phyloP scores from a whole-genome alignment of 495 filamentous ascomycete genomes.

The Clohesyomyces aquaticus region DNA sequence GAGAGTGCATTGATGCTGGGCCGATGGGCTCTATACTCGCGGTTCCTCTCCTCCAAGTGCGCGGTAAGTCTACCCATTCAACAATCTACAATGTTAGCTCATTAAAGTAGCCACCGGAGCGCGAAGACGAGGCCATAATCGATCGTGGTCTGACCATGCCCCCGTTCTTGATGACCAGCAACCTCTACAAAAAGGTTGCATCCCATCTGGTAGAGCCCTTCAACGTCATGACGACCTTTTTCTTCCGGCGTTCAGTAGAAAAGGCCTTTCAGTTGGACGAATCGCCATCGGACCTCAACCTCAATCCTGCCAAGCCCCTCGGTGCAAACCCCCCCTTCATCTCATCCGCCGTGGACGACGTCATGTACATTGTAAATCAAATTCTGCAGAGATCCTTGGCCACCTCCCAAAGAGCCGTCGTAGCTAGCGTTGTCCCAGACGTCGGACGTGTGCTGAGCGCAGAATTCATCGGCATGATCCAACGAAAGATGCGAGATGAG shows the following conservation, averaged over 20 bases:
- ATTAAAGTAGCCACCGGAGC: slow-evolving; percentile 40
- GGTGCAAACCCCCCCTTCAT: slow-evolving; percentile 81
- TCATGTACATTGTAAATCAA: slow-evolving; percentile 98
- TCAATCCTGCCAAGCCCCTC: slow-evolving; percentile 70
- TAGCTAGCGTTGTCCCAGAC: slow-evolving; percentile 75
- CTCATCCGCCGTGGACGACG: slow-evolving; percentile 93
- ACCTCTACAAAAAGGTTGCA: slow-evolving; percentile 73
- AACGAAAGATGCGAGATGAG: slow-evolving; percentile 96
- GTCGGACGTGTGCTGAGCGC: slow-evolving; percentile 84
- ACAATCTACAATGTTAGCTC: slow-evolving; percentile 21
- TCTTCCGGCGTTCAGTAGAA: slow-evolving; percentile 92
- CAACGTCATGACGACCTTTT: slow-evolving; percentile 88
- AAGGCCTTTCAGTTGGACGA: slow-evolving; percentile 99
- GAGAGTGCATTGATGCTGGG: slow-evolving; percentile 91
- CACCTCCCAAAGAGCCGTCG: slow-evolving; percentile 76
- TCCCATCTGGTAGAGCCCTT: slow-evolving; percentile 75
- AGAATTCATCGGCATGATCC: slow-evolving; percentile 96
- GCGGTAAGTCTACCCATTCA: slow-evolving; percentile 56
- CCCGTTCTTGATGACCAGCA: slow-evolving; percentile 71
- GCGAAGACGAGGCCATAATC: slow-evolving; percentile 23
- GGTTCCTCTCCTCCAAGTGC: slow-evolving; percentile 85
- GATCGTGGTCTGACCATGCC: slow-evolving; percentile 59
- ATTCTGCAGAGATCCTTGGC: slow-evolving; percentile 82
- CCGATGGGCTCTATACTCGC: slow-evolving; percentile 88
- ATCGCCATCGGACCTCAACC: slow-evolving; percentile 73